Evolutionary conservation across 768 basidiomycete genomes (phyloP), one percentile per base, ranked within the genome.

Genomic region (Aureoboletus auriporus): DNA sequence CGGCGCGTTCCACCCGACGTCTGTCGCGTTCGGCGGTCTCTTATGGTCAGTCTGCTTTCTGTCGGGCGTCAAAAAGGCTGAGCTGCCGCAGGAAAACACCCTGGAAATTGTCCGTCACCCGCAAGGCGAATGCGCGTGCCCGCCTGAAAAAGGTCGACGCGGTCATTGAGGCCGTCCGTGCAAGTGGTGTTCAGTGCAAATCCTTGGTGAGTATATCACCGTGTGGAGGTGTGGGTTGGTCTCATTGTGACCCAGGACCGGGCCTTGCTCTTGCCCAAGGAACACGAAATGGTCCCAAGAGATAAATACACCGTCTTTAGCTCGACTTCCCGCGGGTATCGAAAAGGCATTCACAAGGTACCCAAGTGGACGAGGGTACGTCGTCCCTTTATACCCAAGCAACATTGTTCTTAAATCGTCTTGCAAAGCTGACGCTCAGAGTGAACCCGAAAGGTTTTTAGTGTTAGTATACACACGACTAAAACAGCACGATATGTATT

Each of bases 231-330:
- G 47, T 29, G 23, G 28, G 16, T 38, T 43, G 26, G 5, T 17
- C 12, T 46, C 31, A 47, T 31, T 1, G 37, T 23, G 6, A 34
- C n/a, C 29, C 56, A 95, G 91, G 74, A 71, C 42, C 75, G 74
- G 45, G 91, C 89, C 5, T 70, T 97, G 46, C 78, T 84, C 49
- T 74, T 99, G 28, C 96, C 96, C 42, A 95, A 89, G 63, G 93
- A 98, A 64, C 76, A 85, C 54, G 92, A 96, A 69, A 98, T 98
- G 96, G 76, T 72, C 10, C 72, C 95, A 1, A 82, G 77, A 60
- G 95, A 98, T 74, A 99, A 99, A 69, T 99, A 98, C 72, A 96
- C 94, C 4, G 81, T 88, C 16, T 98, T 93, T 69, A 81, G 79
- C 34, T 74, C 79, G 5, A 81, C 78, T 35, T 71, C 73, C 1